Evolutionary conservation across 2,329 filamentous ascomycete genomes (phyloP), one percentile per base, ranked within the genome.

Genomic region (Pseudovirgaria hyperparasitica): DNA sequence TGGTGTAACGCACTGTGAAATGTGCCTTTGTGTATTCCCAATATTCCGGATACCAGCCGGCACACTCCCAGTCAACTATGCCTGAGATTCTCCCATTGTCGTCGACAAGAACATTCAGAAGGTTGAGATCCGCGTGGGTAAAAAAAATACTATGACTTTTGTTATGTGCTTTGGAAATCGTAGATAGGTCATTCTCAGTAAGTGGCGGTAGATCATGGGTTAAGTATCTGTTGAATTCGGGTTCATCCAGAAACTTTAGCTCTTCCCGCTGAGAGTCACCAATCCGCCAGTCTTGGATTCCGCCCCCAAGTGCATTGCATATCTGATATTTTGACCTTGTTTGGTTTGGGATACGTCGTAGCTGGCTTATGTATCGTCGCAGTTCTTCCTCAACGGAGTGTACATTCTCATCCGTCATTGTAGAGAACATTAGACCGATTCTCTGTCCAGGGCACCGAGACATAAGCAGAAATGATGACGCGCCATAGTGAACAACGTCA

Each of bases 11-110:
- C 14, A 27, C 32, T 12, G 22, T 13, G 22, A 36, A 38, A 32
- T 41, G 35, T 17, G 29, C 27, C 26, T 41, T 8, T 26, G 35
- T 30, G 24, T 36, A 37, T 27, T 42, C 39, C 39, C 39, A 42
- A 31, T 38, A 41, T 31, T 38, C 39, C 14, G 41, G 39, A 22
- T 43, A 42, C 38, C 39, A 43, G 7, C 41, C 37, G 18, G 39
- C 39, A 23, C 32, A 39, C 25, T 41, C 40, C 36, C 37, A 44
- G 33, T 42, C 41, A 13, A 44, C 36, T 13, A 44, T 39, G 4
- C 36, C 37, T 5, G 35, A 34, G 13, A 41, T 33, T 26, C 29
- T 42, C 3, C 31, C 31, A 14, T 26, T 28, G 6, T 35, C 30
- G 28, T 39, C 30, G 15, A 42, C 37, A 12, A 42, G 35, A 16